A percentile compares a stretch with the other conserved stretches of the same genome.
Evolutionary conservation across 2,329 filamentous ascomycete genomes (phyloP).

Genomic region (Exophiala mesophila): DNA sequence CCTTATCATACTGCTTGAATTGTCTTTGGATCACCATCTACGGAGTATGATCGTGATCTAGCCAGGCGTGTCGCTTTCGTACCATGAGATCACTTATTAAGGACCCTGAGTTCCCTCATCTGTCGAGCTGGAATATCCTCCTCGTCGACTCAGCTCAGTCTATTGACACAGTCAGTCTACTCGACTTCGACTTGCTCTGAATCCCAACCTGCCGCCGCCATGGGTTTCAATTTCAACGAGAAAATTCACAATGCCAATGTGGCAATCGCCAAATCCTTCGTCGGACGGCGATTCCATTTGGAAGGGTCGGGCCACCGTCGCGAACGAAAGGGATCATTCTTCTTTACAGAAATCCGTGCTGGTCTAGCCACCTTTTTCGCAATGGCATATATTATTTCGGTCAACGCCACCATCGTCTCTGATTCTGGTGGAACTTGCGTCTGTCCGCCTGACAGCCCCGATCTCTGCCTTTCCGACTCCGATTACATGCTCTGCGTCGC

Average conservation of each 20-base stretch:
- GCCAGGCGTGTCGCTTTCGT: too few relatives aligned
- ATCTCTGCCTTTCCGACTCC: constrained; percentile 45
- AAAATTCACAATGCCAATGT: constrained; percentile 47
- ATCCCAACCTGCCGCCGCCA: not conserved
- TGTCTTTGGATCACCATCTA: too few relatives aligned
- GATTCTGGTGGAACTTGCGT: constrained; percentile 72
- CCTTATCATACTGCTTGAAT: not conserved
- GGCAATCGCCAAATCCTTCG: constrained; percentile 58
- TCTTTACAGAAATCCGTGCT: constrained; percentile 79
- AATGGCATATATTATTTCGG: constrained; percentile 76
- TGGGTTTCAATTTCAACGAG: constrained; percentile 15
- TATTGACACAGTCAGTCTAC: too few relatives aligned
- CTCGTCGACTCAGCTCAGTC: too few relatives aligned
- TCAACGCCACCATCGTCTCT: constrained; percentile 65
- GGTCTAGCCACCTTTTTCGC: constrained; percentile 75
- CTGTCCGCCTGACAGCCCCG: constrained; percentile 48
- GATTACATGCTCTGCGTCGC: constrained; percentile 44
- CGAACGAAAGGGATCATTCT: constrained; percentile 68
- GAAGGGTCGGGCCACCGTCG: constrained; percentile 73
- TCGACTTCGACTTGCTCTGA: not conserved
- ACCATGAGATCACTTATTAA: not conserved
- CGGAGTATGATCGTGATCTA: too few relatives aligned
- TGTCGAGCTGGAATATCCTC: too few relatives aligned
- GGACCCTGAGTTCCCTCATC: not conserved
- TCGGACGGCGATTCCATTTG: constrained; percentile 72